These are phyloP conservation scores for Trichoderma koningii DNA, from an alignment of 2,329 filamentous ascomycete species.

Conservation along the genomic window DNA sequence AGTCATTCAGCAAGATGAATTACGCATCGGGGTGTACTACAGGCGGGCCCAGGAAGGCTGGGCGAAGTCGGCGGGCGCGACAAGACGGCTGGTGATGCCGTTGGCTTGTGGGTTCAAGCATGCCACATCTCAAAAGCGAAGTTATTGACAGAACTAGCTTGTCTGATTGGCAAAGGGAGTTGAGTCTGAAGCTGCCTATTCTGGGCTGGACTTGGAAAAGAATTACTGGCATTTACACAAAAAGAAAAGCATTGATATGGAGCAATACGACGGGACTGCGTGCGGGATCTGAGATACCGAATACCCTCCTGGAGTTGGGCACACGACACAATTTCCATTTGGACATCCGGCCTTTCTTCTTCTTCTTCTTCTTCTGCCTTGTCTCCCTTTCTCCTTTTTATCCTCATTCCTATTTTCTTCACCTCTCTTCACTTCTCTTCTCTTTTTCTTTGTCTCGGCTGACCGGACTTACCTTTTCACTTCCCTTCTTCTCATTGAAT, in stretches of 20 bases:
- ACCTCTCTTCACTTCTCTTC: too few species aligned
- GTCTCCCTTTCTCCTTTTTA: too few species aligned
- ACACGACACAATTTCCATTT: conserved; percentile 15
- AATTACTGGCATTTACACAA: not conserved
- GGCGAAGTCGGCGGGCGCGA: not conserved
- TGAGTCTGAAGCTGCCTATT: not conserved
- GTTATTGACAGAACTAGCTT: not conserved
- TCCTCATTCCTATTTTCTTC: too few species aligned
- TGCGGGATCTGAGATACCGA: conserved; percentile 20
- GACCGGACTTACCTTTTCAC: not conserved
- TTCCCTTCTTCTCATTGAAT: conserved; percentile 15
- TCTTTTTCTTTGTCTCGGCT: not conserved
- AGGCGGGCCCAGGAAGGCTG: conserved; percentile 17
- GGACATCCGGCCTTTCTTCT: conserved; percentile 1
- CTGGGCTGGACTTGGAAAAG: not conserved
- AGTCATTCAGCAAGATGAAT: conserved; percentile 17
- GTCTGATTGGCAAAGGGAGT: not conserved
- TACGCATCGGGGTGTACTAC: conserved; percentile 8
- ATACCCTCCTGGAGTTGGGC: conserved; percentile 23
- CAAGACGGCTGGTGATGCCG: conserved; percentile 1
- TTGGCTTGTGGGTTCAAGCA: not conserved
- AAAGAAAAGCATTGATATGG: conserved; percentile 11
- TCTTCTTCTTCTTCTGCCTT: not conserved
- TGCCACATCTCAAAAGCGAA: not conserved
- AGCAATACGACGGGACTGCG: conserved; percentile 7